Base-by-base conservation (phyloP, 2,329 filamentous ascomycete genomes). In the Bretziella fagacearum region DNA sequence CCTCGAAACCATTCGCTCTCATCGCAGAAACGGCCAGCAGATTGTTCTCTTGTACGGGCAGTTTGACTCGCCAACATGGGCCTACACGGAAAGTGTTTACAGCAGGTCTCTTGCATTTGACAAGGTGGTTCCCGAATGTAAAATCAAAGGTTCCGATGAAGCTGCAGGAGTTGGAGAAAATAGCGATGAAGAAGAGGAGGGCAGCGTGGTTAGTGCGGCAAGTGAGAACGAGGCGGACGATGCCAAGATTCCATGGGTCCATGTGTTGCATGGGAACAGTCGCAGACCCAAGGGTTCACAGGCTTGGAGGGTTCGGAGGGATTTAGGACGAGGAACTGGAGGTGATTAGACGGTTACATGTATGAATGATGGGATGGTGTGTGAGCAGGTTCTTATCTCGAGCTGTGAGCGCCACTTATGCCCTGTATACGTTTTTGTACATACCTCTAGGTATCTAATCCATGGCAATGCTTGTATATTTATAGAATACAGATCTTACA, bases 31-130 rank as follows among this genome's bases (percentile, higher is more conserved):
- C 23, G 69, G 68, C 0, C 63, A 66, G 26, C 62, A 67, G 13
- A 62, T 83, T 13, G 70, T 83, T 2, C 64, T 85, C 3, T 69
- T 84, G 1, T 71, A 77, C 46, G 81, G 81, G 2, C 78, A 73
- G 53, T 74, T 82, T 47, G 81, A 84, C 55, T 63, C 72, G 1
- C 78, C 80, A 0, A 74, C 68, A 2, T 84, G 79, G 79, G 76
- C 77, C 1, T 82, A 81, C 52, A 73, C 73, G 0, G 79, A 84
- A 56, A 73, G 79, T 29, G 53, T 77, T 13, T 69, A 75, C 52
- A 54, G 59, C 26, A 58, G 57, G 52, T 58, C 61, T 11, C 56
- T 52, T 11, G 40, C 40, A 27, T 47, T 44, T 25, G 10, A 27
- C 5, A 26, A n/a, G n/a, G 20, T 20, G 7, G 45, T 50, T 15